phyloP scores from a whole-genome alignment of 1,284 basidiomycete species.

The Ustilago shanxiensis region DNA sequence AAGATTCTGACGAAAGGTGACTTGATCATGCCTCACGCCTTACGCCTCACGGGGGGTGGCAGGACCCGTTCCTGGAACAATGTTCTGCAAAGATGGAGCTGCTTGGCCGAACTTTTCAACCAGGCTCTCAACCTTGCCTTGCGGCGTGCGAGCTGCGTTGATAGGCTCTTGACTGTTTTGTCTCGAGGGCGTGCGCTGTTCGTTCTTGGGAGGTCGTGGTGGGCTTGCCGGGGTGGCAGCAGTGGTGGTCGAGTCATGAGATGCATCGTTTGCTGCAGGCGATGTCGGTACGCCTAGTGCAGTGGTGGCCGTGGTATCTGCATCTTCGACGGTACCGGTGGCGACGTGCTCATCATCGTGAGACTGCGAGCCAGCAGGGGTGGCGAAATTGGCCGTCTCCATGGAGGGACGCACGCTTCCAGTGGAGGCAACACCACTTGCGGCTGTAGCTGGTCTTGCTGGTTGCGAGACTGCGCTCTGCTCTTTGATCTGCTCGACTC shows the following conservation, averaged over 20 bases:
- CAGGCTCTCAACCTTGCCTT: conserved; percentile 1
- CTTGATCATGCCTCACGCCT: too few relatives aligned
- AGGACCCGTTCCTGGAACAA: conserved; percentile 33
- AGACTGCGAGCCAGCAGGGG: conserved; percentile 22
- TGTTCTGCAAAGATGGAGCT: conserved; percentile 42
- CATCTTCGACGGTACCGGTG: conserved; percentile 6
- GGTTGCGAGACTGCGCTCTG: conserved; percentile 9
- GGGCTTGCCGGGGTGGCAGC: conserved; percentile 19
- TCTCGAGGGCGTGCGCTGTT: conserved; percentile 38
- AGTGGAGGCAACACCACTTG: conserved; percentile 4
- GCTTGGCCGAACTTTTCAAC: conserved; percentile 20
- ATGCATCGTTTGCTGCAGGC: background rate
- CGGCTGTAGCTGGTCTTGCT: conserved; percentile 2
- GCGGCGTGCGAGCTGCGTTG: conserved; percentile 12
- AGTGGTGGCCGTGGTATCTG: background rate
- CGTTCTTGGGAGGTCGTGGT: conserved; percentile 46
- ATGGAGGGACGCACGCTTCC: conserved; percentile 28
- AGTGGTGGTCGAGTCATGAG: conserved; percentile 19
- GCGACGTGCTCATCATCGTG: conserved; percentile 8
- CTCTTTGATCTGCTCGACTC: conserved; percentile 44
- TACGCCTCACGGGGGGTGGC: conserved; percentile 20
- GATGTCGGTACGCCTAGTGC: conserved; percentile 3
- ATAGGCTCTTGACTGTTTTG: conserved; percentile 40
- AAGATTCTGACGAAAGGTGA: background rate
- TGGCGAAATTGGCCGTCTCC: conserved; percentile 33